Base-by-base conservation (phyloP, 371 early-diverging fungal genomes). In the Mucor indicus region DNA sequence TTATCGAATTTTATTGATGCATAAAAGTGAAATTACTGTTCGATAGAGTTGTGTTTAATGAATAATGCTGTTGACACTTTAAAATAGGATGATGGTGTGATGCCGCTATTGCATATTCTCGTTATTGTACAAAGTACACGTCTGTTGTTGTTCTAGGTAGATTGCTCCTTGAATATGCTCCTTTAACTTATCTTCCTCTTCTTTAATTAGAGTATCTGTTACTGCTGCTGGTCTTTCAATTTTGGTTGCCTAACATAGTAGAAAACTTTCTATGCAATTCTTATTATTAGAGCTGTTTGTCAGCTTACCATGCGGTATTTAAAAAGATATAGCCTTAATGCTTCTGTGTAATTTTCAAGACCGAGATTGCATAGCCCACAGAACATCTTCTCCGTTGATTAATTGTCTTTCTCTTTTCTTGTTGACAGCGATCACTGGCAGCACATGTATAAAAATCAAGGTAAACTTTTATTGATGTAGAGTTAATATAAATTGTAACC, bases 301-400 rank as follows among this genome's bases (percentile, higher is more conserved):
- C 13, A 12, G 32, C 50, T 50, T 73, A 83, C 86, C 69, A 95
- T 94, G 42, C 95, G 82, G 64, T 96, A 97, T 65, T 94, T 95
- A 41, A 76, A 59, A 58, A 97, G 80, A 65, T 98, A 98, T 32
- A 93, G 79, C 70, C 90, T 93, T 57, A 98, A 72, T n/a, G 90
- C 86, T 53, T 97, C 98, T 11, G 90, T 86, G 77, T 99, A 98
- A 69, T 92, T 93, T 50, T 97, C 98, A 78, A 99, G 98, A 2
- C 99, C 99, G 50, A 99, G 94, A 89, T 60, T 98, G 93, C 95
- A 99, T 94, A 3, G 99, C 97, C 90, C 97, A 94, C 39, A 99
- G 76, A 29, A 99, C 91, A 75, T 99, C 99, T 60, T 99, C 99
- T n/a, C 99, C 98, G 59, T 93, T n/a, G n/a, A n/a, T n/a, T 98